Evolutionary conservation across 2,329 filamentous ascomycete species (phyloP).

Genomic region (Orbilia brochopaga): DNA sequence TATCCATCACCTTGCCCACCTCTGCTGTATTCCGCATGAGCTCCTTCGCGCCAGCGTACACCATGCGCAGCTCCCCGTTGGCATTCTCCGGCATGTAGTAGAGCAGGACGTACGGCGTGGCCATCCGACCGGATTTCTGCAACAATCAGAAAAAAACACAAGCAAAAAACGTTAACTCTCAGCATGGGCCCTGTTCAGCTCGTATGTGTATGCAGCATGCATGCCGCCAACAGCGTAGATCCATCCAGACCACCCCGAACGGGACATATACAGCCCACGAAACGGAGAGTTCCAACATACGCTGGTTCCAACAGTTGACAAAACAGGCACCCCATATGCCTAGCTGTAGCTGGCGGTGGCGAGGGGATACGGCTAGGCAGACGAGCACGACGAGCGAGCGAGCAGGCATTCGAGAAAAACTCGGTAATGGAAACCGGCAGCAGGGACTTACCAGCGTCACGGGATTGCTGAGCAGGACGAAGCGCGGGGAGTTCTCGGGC

Average conservation of each 20-base stretch:
- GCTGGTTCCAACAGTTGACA: too few relatives aligned
- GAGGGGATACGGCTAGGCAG: too few relatives aligned
- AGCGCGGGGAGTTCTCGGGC: slow-evolving; percentile 88
- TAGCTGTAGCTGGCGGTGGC: neutral
- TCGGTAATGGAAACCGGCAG: slow-evolving; percentile 4
- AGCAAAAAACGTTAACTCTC: neutral
- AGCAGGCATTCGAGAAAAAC: slow-evolving; percentile 1
- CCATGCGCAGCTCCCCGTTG: slow-evolving; percentile 85
- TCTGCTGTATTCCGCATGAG: slow-evolving; percentile 91
- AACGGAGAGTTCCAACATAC: too few relatives aligned
- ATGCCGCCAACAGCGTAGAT: too few relatives aligned
- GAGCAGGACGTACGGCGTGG: slow-evolving; percentile 90
- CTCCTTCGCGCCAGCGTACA: slow-evolving; percentile 95
- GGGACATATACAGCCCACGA: too few relatives aligned
- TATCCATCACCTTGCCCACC: slow-evolving; percentile 84
- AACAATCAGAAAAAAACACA: neutral
- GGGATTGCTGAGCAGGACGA: slow-evolving; percentile 87
- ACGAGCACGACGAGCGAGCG: too few relatives aligned
- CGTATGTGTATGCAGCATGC: too few relatives aligned
- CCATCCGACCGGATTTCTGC: slow-evolving; percentile 73
- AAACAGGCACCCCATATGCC: too few relatives aligned
- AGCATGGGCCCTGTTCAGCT: neutral
- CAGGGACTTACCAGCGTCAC: slow-evolving; percentile 67
- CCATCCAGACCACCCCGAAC: too few relatives aligned
- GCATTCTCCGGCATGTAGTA: slow-evolving; percentile 94